These are phyloP conservation scores for Amanita polypyramis DNA, from an alignment of 768 basidiomycete genomes.

Conservation along the genomic window DNA sequence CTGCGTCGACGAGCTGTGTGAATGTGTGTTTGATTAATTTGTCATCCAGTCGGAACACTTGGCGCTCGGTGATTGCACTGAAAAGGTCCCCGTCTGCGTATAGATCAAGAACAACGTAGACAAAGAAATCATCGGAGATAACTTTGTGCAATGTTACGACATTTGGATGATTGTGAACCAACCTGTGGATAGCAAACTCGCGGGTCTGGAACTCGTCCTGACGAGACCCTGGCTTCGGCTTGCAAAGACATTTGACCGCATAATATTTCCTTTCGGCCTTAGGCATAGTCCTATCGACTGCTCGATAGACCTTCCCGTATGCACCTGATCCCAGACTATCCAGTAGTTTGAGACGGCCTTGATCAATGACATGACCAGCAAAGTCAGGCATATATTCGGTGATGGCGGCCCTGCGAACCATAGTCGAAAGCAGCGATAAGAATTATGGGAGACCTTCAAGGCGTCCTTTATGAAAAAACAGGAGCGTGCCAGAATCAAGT, in stretches of 20 bases:
- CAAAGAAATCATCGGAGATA: slow-evolving; percentile 45
- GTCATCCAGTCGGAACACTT: slow-evolving; percentile 46
- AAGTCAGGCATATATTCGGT: slow-evolving; percentile 40
- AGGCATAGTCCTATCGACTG: slow-evolving; percentile 38
- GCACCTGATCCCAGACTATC: slow-evolving; percentile 63
- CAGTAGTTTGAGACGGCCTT: slow-evolving; percentile 50
- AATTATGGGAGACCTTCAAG: slow-evolving; percentile 10
- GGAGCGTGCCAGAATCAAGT: slow-evolving; percentile 13
- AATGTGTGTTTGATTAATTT: slow-evolving; percentile 56
- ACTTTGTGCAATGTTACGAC: slow-evolving; percentile 62
- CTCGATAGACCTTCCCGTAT: slow-evolving; percentile 71
- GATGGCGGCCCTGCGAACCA: slow-evolving; percentile 26
- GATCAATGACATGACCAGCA: slow-evolving; percentile 39
- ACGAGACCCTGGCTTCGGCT: slow-evolving; percentile 39
- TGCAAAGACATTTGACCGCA: slow-evolving; percentile 71
- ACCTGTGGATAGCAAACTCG: slow-evolving; percentile 52
- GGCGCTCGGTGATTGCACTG: slow-evolving; percentile 49
- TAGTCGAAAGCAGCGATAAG: slow-evolving; percentile 16
- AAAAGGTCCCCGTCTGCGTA: slow-evolving; percentile 60
- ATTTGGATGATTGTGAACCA: slow-evolving; percentile 44
- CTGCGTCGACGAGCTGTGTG: slow-evolving; percentile 71
- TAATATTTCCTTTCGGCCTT: slow-evolving; percentile 31
- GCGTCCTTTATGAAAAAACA: slow-evolving; percentile 7
- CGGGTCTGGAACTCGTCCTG: slow-evolving; percentile 52
- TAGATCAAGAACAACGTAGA: slow-evolving; percentile 60